Evolutionary conservation across 352 stramenopile species (phyloP), one percentile per base, ranked within the genome.

Genomic region (Globisporangium irregulare): DNA sequence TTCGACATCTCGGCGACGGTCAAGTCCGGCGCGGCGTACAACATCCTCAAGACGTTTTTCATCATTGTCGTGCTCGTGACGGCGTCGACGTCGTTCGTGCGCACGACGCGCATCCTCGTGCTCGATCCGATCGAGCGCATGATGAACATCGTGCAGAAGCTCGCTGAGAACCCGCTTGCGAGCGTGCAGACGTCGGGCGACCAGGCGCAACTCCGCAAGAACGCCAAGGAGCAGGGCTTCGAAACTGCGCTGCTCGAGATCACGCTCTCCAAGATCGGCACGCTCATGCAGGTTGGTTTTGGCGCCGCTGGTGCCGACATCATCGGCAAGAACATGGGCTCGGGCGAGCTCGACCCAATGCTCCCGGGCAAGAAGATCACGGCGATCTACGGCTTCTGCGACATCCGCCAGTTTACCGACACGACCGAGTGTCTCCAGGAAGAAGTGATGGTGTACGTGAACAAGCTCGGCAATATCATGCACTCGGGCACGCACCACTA

Each of bases 361-460:
- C 80, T 80, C 73, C 95, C 86, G 3, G 90, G 91, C 32, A 94
- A 97, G 63, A 94, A 95, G 73, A 94, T 97, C 66, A 96, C 90
- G 29, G 93, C 95, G 20, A 90, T 99, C 67, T 98, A 98, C 78
- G 94, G 87, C 8, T 98, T 98, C 69, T 98, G 90, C 59, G 91
- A 97, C 69, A 98, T 98, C 70, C 96, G 97, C 34, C 80, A 98
- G 72, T 98, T 97, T 71, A 95, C 90, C 8, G 89, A 96, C 67
- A 95, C 89, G 8, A 97, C 89, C 58, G 91, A 97, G 69, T 92
- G 84, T 65, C 78, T 97, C 12, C 89, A 97, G 72, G 84, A 97
- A 75, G 91, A 97, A 56, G 89, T 97, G 29, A 96, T 97, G 88
- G 87, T 96, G 67, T 97, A 97, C 68, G 90, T 97, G 34, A 97